phyloP scores from a whole-genome alignment of 495 filamentous ascomycete species.

The Aspergillus sparsus region DNA sequence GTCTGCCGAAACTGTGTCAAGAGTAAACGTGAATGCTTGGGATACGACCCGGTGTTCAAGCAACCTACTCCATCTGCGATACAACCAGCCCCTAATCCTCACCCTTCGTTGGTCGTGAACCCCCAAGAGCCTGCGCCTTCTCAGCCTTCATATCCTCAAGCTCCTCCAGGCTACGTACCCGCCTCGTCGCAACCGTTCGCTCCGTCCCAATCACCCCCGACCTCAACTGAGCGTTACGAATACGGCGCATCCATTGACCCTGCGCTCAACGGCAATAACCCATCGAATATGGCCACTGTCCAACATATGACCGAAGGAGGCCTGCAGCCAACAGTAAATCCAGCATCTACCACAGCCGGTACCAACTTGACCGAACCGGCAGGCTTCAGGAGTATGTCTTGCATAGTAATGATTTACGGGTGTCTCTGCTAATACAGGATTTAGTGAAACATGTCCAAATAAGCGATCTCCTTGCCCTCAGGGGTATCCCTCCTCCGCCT shows the following conservation, averaged over 20 bases:
- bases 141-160: slow-evolving; percentile 45
- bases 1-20: slow-evolving; percentile 97
- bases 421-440: not conserved
- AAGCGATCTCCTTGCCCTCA: slow-evolving; percentile 70
- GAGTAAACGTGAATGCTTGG: slow-evolving; percentile 94
- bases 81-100: slow-evolving; percentile 68
- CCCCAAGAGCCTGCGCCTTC: slow-evolving; percentile 43
- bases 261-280: slow-evolving; percentile 55
- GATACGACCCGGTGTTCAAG: slow-evolving; percentile 98
- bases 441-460: slow-evolving; percentile 71
- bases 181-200: slow-evolving; percentile 63
- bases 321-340: slow-evolving; percentile 34
- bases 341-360: slow-evolving; percentile 28
- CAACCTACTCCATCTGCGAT: slow-evolving; percentile 75
- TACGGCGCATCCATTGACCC: slow-evolving; percentile 75
- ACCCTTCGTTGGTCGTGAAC: slow-evolving; percentile 49
- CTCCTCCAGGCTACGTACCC: slow-evolving; percentile 60
- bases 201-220: slow-evolving; percentile 51
- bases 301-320: slow-evolving; percentile 37
- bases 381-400: slow-evolving; percentile 41
- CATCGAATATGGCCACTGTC: slow-evolving; percentile 37
- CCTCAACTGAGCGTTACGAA: slow-evolving; percentile 45
- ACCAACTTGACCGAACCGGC: slow-evolving; percentile 32
- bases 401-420: not conserved
- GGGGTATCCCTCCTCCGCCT: slow-evolving; percentile 61